Base-by-base conservation (phyloP, 306 rosid genomes). In the Dalbergia oliveri region DNA sequence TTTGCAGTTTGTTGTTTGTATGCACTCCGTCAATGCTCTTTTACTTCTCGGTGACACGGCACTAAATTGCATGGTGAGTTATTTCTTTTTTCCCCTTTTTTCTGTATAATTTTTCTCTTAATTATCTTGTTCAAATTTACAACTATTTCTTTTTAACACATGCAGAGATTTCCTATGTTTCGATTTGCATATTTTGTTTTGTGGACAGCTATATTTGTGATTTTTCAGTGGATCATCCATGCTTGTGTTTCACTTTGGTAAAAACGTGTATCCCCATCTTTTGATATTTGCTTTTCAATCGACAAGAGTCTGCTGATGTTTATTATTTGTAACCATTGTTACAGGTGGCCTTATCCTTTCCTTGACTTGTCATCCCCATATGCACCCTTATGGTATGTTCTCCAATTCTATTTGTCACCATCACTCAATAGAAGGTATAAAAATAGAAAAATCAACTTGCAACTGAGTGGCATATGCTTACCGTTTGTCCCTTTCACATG, bases 261-360 rank as follows among this genome's bases (percentile, higher is more conserved):
- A 83, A 47, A 72, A 15, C 4, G 0, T 5, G 61, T 77, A 5
- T 59, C 78, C 78, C 68, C 61, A 77, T 76, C 57, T 31, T 54
- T 41, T 66, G 45, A 47, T 70, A 65, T 34, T 81, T 23, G 15
- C 81, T 23, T 78, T 75, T 67, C 56, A 58, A 61, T 62, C 3
- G 14, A 23, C 34, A 16, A 26, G 43, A 43, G 50, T 69, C 23
- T 75, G 23, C 21, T 66, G 18, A 21, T 31, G 70, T 53, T 51
- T 63, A 80, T 75, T 26, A 54, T 64, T 66, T 75, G 37, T 53
- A 33, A 11, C 45, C 34, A 14, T 64, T 73, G 33, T 54, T 69
- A 15, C 85, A 95, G 99, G 98, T 95, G 99, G 99, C 99, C 99
- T 14, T 95, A 95, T 77, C 90, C 97, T 54, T 93, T 95, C 86